A percentile compares a stretch with the other conserved stretches of the same genome.
These are phyloP conservation scores for Malassezia sympodialis DNA, from an alignment of 1,284 basidiomycete genomes.

Conservation along the genomic window DNA sequence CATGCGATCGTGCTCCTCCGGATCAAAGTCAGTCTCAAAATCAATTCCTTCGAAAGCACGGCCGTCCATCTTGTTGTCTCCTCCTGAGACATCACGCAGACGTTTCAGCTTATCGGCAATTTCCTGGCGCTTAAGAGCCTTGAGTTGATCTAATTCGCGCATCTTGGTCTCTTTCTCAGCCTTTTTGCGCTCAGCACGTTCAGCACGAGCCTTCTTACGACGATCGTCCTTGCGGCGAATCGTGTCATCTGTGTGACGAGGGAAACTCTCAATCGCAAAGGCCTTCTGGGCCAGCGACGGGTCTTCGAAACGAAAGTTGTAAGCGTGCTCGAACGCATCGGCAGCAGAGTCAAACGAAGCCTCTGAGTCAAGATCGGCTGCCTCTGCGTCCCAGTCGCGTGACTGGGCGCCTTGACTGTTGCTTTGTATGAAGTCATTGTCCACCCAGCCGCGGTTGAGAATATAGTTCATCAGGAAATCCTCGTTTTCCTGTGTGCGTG, in stretches of 20 bases:
- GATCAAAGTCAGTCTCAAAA: constrained; percentile 44
- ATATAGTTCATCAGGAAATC: constrained; percentile 65
- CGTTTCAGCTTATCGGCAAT: constrained; percentile 40
- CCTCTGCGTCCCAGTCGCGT: constrained; percentile 44
- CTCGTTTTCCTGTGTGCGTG: constrained; percentile 57
- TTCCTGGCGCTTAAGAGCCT: constrained; percentile 36
- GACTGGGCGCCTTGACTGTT: neutral
- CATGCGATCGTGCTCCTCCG: constrained; percentile 36
- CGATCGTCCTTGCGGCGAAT: constrained; percentile 39
- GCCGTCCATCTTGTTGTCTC: constrained; percentile 19
- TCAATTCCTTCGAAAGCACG: constrained; percentile 32
- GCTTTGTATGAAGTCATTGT: constrained; percentile 16
- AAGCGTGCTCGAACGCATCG: constrained; percentile 44
- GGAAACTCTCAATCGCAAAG: constrained; percentile 35
- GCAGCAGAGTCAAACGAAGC: constrained; percentile 42
- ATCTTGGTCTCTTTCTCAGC: constrained; percentile 40
- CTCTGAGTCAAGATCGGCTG: constrained; percentile 41
- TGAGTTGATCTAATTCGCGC: constrained; percentile 34
- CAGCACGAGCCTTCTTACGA: constrained; percentile 39
- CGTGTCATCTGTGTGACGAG: constrained; percentile 31
- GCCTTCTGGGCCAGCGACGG: constrained; percentile 27
- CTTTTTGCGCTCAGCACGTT: constrained; percentile 37
- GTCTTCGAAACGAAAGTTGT: constrained; percentile 48
- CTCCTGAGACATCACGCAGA: constrained; percentile 36
- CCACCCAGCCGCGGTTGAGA: constrained; percentile 46